Conservation (phyloP, 2,329 filamentous ascomycete genomes). For the Microdochium trichocladiopsis region DNA sequence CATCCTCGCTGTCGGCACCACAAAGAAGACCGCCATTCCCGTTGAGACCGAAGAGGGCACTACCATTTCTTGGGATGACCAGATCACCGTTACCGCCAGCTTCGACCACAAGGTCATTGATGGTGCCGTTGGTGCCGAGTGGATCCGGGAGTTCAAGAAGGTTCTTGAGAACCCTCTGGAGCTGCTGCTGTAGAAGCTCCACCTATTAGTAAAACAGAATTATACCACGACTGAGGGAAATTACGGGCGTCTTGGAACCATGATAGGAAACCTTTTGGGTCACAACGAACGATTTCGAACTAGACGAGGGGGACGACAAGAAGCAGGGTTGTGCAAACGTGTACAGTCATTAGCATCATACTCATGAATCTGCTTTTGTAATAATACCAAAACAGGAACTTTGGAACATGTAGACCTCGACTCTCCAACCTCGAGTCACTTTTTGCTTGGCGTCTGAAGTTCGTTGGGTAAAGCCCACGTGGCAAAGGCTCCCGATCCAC, state of each 20-base stretch:
- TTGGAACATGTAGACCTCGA: background rate
- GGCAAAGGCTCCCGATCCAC: no score
- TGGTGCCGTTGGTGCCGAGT: slow-evolving; percentile 92
- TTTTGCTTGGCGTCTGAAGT: no score
- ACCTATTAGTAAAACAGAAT: background rate
- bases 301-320: background rate
- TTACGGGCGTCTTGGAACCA: background rate
- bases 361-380: background rate
- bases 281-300: background rate
- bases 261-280: background rate
- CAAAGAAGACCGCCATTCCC: slow-evolving; percentile 89
- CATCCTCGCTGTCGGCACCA: slow-evolving; percentile 91
- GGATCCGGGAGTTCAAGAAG: slow-evolving; percentile 96
- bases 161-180: slow-evolving; percentile 95
- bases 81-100: slow-evolving; percentile 89
- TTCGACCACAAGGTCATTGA: slow-evolving; percentile 99
- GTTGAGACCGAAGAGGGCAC: slow-evolving; percentile 78
- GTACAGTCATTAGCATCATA: slow-evolving; percentile 1
- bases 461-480: no score
- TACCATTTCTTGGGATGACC: slow-evolving; percentile 86
- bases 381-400: background rate
- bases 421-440: no score
- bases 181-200: slow-evolving; percentile 66
- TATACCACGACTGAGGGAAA: background rate
- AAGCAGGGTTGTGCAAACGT: background rate